These are phyloP conservation scores for Saturnispora gosingensis DNA, from an alignment of 805 yeast species.

Conservation along the genomic window DNA sequence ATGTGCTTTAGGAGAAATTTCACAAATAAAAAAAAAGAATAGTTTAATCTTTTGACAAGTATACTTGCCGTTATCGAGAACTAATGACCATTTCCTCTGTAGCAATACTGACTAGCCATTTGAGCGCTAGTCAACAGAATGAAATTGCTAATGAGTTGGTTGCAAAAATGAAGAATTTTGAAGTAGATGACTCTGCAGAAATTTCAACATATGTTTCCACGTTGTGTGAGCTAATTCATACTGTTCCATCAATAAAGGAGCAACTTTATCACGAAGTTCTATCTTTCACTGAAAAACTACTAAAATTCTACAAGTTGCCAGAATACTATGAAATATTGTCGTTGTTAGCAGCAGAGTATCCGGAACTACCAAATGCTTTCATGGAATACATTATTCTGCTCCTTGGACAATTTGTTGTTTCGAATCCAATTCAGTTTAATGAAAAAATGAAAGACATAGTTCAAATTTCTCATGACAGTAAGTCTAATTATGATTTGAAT, in stretches of 20 bases:
- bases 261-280: constrained; percentile 6
- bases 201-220: constrained; percentile 11
- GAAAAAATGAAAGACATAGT: not conserved
- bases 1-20: not conserved
- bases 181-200: not conserved
- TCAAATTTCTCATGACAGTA: not conserved
- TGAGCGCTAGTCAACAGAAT: constrained; percentile 10
- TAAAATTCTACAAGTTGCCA: constrained; percentile 1
- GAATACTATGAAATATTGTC: constrained; percentile 9
- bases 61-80: not conserved
- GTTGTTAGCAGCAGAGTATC: constrained; percentile 24
- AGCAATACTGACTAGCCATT: constrained; percentile 11
- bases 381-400: constrained; percentile 7
- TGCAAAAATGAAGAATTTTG: not conserved
- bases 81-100: constrained; percentile 4
- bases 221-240: constrained; percentile 15
- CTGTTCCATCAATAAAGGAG: constrained; percentile 8
- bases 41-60: not conserved
- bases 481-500: constrained; percentile 3
- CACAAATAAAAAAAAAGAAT: not conserved
- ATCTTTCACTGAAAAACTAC: constrained; percentile 3
- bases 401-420: constrained; percentile 4
- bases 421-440: constrained; percentile 15
- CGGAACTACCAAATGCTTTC: constrained; percentile 19
- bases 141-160: constrained; percentile 8